These are phyloP conservation scores for Furcasterigmium sp. DNA, from an alignment of 2,329 filamentous ascomycete species.

Conservation along the genomic window DNA sequence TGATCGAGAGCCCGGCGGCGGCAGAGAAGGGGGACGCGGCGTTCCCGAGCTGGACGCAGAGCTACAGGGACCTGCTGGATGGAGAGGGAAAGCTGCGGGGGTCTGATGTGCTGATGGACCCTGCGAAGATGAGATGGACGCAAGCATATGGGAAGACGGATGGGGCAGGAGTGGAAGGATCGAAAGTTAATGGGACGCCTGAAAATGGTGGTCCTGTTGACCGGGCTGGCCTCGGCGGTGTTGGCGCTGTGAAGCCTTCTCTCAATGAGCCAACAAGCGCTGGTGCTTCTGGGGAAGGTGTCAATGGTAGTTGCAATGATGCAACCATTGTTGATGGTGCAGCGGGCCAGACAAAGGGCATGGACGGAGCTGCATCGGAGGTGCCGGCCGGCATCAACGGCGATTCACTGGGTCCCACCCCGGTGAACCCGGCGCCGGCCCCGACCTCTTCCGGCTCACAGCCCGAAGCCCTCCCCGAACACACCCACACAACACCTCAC, in stretches of 20 bases:
- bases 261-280: too few relatives aligned
- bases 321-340: too few relatives aligned
- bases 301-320: too few relatives aligned
- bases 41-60: conserved; percentile 15
- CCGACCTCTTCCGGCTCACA: background rate
- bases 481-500: conserved; percentile 53
- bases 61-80: conserved; percentile 19
- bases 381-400: background rate
- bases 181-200: too few relatives aligned
- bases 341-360: background rate
- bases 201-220: too few relatives aligned
- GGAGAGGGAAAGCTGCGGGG: conserved; percentile 22
- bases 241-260: too few relatives aligned
- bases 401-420: background rate
- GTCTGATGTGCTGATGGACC: conserved; percentile 20
- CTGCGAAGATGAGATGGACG: conserved; percentile 14
- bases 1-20: conserved; percentile 42
- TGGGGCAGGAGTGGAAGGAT: background rate
- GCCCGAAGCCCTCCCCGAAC: conserved; percentile 38
- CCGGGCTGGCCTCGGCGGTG: too few relatives aligned
- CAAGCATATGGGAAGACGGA: conserved; percentile 11
- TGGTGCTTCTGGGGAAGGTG: too few relatives aligned
- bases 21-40: conserved; percentile 16
- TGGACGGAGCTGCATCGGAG: background rate
- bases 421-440: background rate